Percentiles rank a stretch among this genome's conserved stretches.
phyloP scores from a whole-genome alignment of 140 eudicot genomes.

The Flaveria floridana region DNA sequence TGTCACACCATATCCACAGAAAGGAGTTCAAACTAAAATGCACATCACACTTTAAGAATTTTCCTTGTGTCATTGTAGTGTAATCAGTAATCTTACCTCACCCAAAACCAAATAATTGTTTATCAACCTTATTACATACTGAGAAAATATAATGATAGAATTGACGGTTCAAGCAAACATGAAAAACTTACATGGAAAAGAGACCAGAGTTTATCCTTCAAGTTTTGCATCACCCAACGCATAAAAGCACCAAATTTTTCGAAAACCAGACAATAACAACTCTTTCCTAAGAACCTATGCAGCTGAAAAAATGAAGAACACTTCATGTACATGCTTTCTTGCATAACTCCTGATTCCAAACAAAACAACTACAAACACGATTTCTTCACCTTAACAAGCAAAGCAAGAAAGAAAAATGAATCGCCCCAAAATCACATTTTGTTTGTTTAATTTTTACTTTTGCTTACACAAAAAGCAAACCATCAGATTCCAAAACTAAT shows the following conservation, averaged over 20 bases:
- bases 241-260: slow-evolving; percentile 22
- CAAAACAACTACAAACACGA: slow-evolving; percentile 19
- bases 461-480: slow-evolving; percentile 40
- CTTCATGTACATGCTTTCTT: slow-evolving; percentile 27
- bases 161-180: not conserved
- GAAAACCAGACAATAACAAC: slow-evolving; percentile 31
- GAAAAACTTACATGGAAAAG: slow-evolving; percentile 36
- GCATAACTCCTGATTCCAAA: slow-evolving; percentile 27
- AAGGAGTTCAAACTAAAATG: not conserved
- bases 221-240: slow-evolving; percentile 28
- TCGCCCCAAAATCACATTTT: slow-evolving; percentile 24
- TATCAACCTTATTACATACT: not conserved
- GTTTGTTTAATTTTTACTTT: slow-evolving; percentile 26
- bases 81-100: slow-evolving; percentile 9
- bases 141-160: not conserved
- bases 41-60: not conserved
- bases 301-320: slow-evolving; percentile 20
- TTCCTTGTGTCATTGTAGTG: not conserved
- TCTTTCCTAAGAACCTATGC: slow-evolving; percentile 26
- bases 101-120: too few relatives aligned
- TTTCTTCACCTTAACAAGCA: slow-evolving; percentile 27
- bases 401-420: slow-evolving; percentile 21
- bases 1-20: not conserved
- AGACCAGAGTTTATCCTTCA: slow-evolving; percentile 34
- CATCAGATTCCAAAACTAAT: slow-evolving; percentile 37